Conservation (phyloP, 2,329 filamentous ascomycete species). For the Pseudogymnoascus sp. region DNA sequence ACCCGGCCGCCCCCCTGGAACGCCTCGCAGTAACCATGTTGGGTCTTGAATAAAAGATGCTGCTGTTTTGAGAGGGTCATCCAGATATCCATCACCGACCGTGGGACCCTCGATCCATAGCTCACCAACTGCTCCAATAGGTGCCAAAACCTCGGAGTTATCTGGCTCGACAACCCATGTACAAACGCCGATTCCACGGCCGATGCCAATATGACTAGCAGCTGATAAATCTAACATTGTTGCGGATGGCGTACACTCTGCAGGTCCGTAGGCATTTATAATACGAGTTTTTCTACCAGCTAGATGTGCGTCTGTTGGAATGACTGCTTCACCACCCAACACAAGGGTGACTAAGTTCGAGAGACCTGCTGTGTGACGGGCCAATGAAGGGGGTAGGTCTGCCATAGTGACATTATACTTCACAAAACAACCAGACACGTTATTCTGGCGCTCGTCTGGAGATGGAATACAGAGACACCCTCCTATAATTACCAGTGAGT, state of each 20-base stretch:
- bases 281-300: constrained; percentile 14
- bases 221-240: background rate
- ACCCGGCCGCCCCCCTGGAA: background rate
- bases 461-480: constrained; percentile 17
- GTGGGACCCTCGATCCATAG: constrained; percentile 33
- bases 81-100: constrained; percentile 34
- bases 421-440: constrained; percentile 15
- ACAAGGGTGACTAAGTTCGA: constrained; percentile 13
- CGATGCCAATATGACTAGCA: background rate
- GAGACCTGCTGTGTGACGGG: constrained; percentile 13
- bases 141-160: constrained; percentile 30
- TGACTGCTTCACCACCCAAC: constrained; percentile 16
- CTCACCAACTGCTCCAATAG: constrained; percentile 32
- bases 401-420: constrained; percentile 15
- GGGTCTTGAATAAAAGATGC: constrained; percentile 29
- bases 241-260: constrained; percentile 14
- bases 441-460: constrained; percentile 16
- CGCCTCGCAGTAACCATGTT: constrained; percentile 22
- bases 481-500: constrained; percentile 6
- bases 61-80: constrained; percentile 30
- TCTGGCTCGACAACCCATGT: constrained; percentile 35
- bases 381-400: constrained; percentile 15
- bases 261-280: constrained; percentile 17
- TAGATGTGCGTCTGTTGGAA: background rate
- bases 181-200: background rate